A percentile compares a stretch with the other conserved stretches of the same genome.
phyloP scores from a whole-genome alignment of 352 stramenopile genomes.

The Elongisporangium anandrum region DNA sequence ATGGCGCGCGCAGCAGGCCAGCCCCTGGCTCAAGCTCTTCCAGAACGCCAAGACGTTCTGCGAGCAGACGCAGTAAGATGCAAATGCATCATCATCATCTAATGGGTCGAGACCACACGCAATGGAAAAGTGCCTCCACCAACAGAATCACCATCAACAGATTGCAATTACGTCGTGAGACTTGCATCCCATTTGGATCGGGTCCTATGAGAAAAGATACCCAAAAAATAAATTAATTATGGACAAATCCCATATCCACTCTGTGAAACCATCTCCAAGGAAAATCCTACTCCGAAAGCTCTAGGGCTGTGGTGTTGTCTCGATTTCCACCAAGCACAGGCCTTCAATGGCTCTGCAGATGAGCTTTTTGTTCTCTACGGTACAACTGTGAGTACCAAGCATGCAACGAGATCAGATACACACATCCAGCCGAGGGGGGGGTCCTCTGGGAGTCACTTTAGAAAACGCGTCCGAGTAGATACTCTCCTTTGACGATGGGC shows the following conservation, averaged over 20 bases:
- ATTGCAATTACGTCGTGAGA: neutral
- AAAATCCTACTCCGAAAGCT: no score
- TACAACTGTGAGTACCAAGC: no score
- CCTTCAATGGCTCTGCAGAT: no score
- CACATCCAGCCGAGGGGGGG: no score
- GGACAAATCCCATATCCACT: neutral
- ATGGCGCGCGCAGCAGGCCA: conserved; percentile 76
- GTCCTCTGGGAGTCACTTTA: neutral
- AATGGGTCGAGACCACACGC: neutral
- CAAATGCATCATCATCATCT: neutral
- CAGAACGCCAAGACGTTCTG: conserved; percentile 98
- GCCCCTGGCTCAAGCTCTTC: conserved; percentile 97
- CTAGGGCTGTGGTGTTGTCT: no score
- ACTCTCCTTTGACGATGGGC: neutral
- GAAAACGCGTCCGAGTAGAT: neutral
- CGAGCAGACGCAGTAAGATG: conserved; percentile 56
- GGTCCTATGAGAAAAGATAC: neutral
- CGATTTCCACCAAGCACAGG: no score
- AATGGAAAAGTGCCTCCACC: neutral
- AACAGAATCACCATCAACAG: neutral
- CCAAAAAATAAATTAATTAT: neutral
- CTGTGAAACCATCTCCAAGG: neutral
- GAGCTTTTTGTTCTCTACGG: no score
- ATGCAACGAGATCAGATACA: no score
- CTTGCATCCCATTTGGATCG: no score